Conservation (phyloP, 1,139 yeast species). For the Pichia sp. region DNA sequence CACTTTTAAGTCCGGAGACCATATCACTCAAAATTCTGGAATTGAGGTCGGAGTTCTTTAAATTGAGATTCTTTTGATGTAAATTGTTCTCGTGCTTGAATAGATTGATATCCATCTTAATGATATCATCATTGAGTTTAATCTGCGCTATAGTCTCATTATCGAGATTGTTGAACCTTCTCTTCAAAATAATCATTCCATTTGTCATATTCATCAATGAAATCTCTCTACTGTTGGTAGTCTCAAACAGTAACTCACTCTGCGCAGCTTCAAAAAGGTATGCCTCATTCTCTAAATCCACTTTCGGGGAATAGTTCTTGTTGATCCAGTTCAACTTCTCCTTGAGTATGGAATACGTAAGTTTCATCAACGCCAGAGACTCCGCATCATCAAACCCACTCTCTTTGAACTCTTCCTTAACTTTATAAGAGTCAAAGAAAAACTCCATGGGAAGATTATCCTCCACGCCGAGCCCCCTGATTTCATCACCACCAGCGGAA, state of each 20-base stretch:
- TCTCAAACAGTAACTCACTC: conserved; percentile 76
- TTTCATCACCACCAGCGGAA: conserved; percentile 7
- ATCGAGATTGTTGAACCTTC: conserved; percentile 62
- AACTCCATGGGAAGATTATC: conserved; percentile 20
- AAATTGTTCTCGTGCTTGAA: conserved; percentile 81
- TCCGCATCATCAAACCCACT: conserved; percentile 50
- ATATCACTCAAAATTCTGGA: conserved; percentile 82
- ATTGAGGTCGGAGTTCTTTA: conserved; percentile 75
- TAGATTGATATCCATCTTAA: conserved; percentile 79
- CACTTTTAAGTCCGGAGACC: conserved; percentile 74
- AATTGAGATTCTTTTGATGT: conserved; percentile 60
- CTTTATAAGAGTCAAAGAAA: conserved; percentile 44
- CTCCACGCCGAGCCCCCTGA: neutral
- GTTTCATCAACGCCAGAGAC: conserved; percentile 43
- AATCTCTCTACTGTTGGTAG: conserved; percentile 63
- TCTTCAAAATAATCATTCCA: conserved; percentile 60
- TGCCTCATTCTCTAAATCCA: conserved; percentile 77
- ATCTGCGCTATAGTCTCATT: conserved; percentile 74
- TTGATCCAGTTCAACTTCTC: conserved; percentile 51
- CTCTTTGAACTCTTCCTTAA: conserved; percentile 33
- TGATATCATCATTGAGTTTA: conserved; percentile 59
- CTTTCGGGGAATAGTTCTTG: conserved; percentile 52
- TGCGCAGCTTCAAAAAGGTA: conserved; percentile 91
- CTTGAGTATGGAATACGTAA: conserved; percentile 45
- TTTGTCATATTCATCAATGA: conserved; percentile 65